Percentiles rank a stretch among this genome's conserved stretches.
These are phyloP conservation scores for Russula earlei DNA, from an alignment of 768 basidiomycete genomes.

Conservation along the genomic window DNA sequence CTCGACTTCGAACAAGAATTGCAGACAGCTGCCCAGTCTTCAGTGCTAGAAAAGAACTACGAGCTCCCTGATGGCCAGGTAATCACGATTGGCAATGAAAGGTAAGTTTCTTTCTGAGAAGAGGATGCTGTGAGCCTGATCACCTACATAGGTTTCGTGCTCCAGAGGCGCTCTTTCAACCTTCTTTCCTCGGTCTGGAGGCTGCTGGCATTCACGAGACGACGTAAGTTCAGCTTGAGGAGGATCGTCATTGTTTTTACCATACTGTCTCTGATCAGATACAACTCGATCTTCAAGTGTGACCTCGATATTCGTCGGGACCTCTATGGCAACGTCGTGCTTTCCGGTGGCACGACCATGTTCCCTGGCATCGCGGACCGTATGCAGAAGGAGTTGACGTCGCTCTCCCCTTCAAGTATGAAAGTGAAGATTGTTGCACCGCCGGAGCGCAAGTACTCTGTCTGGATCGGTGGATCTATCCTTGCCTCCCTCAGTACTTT, in stretches of 20 bases:
- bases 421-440: neutral
- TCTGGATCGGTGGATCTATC: neutral
- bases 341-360: neutral
- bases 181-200: constrained; percentile 56
- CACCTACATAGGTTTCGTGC: constrained; percentile 37
- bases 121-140: neutral
- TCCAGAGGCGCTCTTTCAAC: constrained; percentile 50
- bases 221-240: constrained; percentile 30
- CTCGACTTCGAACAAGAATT: neutral
- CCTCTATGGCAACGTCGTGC: neutral
- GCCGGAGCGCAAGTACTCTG: neutral
- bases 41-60: neutral
- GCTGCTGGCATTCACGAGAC: constrained; percentile 75
- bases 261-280: constrained; percentile 24
- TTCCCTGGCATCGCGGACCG: neutral
- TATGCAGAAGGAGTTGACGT: neutral
- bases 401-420: neutral
- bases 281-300: constrained; percentile 16
- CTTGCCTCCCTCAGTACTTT: neutral
- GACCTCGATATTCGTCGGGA: neutral
- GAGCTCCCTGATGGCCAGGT: neutral
- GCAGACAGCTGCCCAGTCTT: neutral
- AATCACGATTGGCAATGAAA: neutral
- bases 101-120: neutral
- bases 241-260: neutral